Evolutionary conservation across 2,329 filamentous ascomycete genomes (phyloP).

Genomic region (Colletotrichum tanaceti): DNA sequence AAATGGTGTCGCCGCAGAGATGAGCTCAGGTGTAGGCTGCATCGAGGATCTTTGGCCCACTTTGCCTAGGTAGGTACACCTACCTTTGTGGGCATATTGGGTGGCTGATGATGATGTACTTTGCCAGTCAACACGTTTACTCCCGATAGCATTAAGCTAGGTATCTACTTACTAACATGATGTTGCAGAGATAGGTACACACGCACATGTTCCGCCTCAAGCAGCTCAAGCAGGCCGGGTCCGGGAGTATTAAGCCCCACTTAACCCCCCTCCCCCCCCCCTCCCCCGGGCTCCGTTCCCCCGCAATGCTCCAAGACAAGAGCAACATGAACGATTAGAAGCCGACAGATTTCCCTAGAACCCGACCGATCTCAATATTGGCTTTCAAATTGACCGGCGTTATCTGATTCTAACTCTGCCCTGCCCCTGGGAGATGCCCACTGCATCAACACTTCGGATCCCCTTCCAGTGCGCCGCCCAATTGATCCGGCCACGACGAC

Average conservation of each 20-base stretch:
- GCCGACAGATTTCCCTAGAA: background rate
- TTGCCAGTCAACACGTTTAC: background rate
- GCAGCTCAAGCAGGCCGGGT: background rate
- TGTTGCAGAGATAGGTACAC: background rate
- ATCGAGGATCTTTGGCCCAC: constrained; percentile 8
- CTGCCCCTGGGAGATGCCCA: constrained; percentile 23
- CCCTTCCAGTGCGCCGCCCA: background rate
- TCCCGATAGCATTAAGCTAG: background rate
- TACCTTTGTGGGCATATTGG: constrained; percentile 1
- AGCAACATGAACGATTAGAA: background rate
- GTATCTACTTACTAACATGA: background rate
- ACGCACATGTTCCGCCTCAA: background rate
- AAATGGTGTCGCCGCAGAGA: background rate
- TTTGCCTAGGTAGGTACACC: background rate
- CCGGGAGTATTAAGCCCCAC: background rate
- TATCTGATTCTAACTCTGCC: background rate
- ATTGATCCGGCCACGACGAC: constrained; percentile 8
- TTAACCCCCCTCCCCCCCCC: background rate
- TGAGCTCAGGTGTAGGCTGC: background rate
- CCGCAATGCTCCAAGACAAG: constrained; percentile 18
- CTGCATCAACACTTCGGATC: background rate
- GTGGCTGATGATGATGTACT: background rate
- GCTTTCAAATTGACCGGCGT: background rate
- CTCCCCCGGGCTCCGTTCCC: background rate
- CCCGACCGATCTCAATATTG: background rate